These are phyloP conservation scores for Hypoxylon cercidicola DNA, from an alignment of 495 filamentous ascomycete species.

Conservation along the genomic window DNA sequence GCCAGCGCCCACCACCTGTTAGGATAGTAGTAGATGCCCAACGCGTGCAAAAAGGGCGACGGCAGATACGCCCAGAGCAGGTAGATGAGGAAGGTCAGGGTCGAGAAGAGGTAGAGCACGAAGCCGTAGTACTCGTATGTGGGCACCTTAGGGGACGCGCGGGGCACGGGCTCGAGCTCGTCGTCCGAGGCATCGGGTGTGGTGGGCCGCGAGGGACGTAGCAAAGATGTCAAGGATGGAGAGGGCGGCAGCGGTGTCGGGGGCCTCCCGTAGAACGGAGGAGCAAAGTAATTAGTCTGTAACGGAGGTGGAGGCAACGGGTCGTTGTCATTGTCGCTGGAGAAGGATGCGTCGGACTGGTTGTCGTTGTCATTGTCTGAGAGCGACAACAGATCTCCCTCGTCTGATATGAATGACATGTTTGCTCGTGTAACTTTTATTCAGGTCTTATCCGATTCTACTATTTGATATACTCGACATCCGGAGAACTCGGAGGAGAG, in stretches of 20 bases:
- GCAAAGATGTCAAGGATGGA: conserved; percentile 93
- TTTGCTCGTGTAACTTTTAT: conserved; percentile 11
- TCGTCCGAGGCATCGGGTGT: conserved; percentile 93
- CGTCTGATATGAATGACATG: conserved; percentile 62
- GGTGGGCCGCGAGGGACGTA: conserved; percentile 88
- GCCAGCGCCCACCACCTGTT: conserved; percentile 97
- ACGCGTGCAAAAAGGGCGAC: conserved; percentile 87
- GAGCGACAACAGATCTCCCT: conserved; percentile 53
- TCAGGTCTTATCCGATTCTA: neutral
- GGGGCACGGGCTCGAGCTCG: conserved; percentile 82
- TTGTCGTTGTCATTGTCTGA: conserved; percentile 28
- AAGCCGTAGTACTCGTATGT: conserved; percentile 99
- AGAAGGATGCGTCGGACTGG: conserved; percentile 46
- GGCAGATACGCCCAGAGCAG: conserved; percentile 95
- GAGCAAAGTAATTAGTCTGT: conserved; percentile 74
- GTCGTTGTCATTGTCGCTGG: conserved; percentile 41
- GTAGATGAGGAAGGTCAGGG: conserved; percentile 85
- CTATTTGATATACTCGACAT: neutral
- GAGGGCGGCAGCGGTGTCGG: conserved; percentile 92
- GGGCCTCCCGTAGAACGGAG: conserved; percentile 88
- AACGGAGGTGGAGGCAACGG: conserved; percentile 49
- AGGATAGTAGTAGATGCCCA: conserved; percentile 97
- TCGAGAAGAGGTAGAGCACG: conserved; percentile 88
- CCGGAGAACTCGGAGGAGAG: neutral
- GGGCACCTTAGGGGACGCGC: conserved; percentile 90